Percentiles rank a stretch among this genome's conserved stretches.
These are phyloP conservation scores for Solanum piurae DNA, from an alignment of 257 asterid species.

Conservation along the genomic window DNA sequence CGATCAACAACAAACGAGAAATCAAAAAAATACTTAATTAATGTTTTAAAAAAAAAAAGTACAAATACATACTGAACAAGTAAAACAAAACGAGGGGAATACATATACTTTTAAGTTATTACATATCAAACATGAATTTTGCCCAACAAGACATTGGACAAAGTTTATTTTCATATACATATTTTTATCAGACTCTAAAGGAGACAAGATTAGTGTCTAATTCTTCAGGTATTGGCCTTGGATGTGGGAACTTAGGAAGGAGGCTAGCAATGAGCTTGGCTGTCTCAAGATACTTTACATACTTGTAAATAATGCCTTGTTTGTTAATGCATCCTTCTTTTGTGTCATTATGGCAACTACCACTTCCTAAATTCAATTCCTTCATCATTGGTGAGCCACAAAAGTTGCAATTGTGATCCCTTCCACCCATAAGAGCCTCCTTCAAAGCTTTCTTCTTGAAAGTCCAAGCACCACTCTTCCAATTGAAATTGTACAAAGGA, in stretches of 20 bases:
- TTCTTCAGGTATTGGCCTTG: conserved; percentile 24
- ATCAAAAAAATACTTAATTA: too few species aligned
- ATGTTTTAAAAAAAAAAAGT: neutral
- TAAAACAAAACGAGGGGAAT: neutral
- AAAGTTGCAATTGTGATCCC: neutral
- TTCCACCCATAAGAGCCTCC: neutral
- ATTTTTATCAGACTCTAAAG: conserved; percentile 17
- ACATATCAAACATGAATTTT: neutral
- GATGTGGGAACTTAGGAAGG: conserved; percentile 30
- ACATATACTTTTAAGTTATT: neutral
- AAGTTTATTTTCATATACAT: neutral
- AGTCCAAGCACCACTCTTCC: conserved; percentile 42
- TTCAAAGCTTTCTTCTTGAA: conserved; percentile 12
- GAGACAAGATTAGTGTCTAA: conserved; percentile 25
- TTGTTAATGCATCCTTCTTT: neutral
- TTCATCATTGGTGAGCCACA: conserved; percentile 3
- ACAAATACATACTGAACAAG: neutral
- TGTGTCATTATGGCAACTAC: neutral
- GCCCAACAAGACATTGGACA: neutral
- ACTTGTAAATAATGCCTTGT: neutral
- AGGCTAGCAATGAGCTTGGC: conserved; percentile 28
- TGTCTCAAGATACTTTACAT: conserved; percentile 25
- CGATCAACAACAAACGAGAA: neutral
- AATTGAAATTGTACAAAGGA: conserved; percentile 25
- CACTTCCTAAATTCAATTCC: neutral